These are phyloP conservation scores for Stentor roeselii DNA, from an alignment of 73 alveolate genomes.

Conservation along the genomic window DNA sequence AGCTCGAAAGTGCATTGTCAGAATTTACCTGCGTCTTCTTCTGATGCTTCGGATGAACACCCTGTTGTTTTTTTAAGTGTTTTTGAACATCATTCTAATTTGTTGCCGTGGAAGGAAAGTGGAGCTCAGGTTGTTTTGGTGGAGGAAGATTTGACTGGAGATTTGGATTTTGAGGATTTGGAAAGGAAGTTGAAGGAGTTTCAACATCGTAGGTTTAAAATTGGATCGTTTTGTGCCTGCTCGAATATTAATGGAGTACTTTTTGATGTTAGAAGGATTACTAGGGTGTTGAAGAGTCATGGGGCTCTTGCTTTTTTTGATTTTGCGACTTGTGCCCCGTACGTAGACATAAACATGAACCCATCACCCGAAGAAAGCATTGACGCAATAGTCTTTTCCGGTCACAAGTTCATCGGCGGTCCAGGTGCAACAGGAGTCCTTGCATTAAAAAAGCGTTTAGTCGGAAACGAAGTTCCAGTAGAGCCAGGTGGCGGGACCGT, in stretches of 20 bases:
- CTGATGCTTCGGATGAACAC: not conserved
- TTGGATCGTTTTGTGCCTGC: slow-evolving; percentile 83
- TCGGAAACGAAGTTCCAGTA: slow-evolving; percentile 75
- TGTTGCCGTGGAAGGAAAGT: slow-evolving; percentile 88
- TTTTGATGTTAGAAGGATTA: slow-evolving; percentile 67
- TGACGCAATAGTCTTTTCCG: slow-evolving; percentile 88
- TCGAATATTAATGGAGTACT: slow-evolving; percentile 87
- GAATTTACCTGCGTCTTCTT: slow-evolving; percentile 29
- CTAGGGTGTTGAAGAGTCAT: slow-evolving; percentile 65
- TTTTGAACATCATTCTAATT: slow-evolving; percentile 86
- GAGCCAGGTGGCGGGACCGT: slow-evolving; percentile 97
- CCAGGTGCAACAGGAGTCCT: slow-evolving; percentile 87
- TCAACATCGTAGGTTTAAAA: slow-evolving; percentile 48
- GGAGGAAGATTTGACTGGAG: slow-evolving; percentile 56
- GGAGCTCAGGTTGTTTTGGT: slow-evolving; percentile 69
- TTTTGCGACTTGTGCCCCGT: slow-evolving; percentile 89
- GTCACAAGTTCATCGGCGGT: slow-evolving; percentile 93
- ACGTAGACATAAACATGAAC: slow-evolving; percentile 71
- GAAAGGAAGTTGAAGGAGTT: slow-evolving; percentile 38
- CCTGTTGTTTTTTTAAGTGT: slow-evolving; percentile 66
- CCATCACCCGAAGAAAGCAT: slow-evolving; percentile 40
- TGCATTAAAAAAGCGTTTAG: slow-evolving; percentile 68
- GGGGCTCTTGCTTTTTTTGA: slow-evolving; percentile 86
- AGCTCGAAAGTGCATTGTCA: slow-evolving; percentile 64
- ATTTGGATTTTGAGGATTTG: slow-evolving; percentile 46